Conservation (phyloP, 192 early-diverging fungal genomes). For the Podila horticola region DNA sequence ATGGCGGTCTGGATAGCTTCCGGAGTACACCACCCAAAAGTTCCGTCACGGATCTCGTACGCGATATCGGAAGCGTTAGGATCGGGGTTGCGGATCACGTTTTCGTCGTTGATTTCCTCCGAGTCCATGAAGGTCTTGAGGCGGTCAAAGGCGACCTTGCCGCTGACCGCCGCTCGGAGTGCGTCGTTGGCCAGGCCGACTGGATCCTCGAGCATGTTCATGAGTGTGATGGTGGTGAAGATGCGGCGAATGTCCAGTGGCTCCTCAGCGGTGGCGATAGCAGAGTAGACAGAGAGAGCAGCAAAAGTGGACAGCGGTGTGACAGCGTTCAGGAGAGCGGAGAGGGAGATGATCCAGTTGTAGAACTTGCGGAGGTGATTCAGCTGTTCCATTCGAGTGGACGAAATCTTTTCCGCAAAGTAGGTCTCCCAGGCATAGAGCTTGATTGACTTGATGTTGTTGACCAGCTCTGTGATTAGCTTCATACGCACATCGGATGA, state of each 20-base stretch:
- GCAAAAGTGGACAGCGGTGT: slow-evolving; percentile 51
- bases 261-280: slow-evolving; percentile 14
- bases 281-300: slow-evolving; percentile 44
- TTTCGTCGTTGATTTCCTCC: slow-evolving; percentile 76
- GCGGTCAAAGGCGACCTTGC: slow-evolving; percentile 74
- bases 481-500: slow-evolving; percentile 70
- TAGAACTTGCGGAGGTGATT: slow-evolving; percentile 26
- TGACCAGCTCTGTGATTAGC: slow-evolving; percentile 72
- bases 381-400: slow-evolving; percentile 48
- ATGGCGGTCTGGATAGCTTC: slow-evolving; percentile 25
- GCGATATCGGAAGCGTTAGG: slow-evolving; percentile 11
- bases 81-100: slow-evolving; percentile 56
- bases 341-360: slow-evolving; percentile 4
- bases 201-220: slow-evolving; percentile 83
- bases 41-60: slow-evolving; percentile 20
- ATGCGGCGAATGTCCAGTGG: slow-evolving; percentile 67
- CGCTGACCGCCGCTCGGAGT: slow-evolving; percentile 69
- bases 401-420: slow-evolving; percentile 42
- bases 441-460: slow-evolving; percentile 76
- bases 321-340: slow-evolving; percentile 25
- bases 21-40: slow-evolving; percentile 48
- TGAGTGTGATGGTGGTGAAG: slow-evolving; percentile 81
- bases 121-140: slow-evolving; percentile 71
- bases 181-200: slow-evolving; percentile 69
- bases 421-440: slow-evolving; percentile 74